phyloP scores from a whole-genome alignment of 306 rosid genomes.

The Carpinus viminea region DNA sequence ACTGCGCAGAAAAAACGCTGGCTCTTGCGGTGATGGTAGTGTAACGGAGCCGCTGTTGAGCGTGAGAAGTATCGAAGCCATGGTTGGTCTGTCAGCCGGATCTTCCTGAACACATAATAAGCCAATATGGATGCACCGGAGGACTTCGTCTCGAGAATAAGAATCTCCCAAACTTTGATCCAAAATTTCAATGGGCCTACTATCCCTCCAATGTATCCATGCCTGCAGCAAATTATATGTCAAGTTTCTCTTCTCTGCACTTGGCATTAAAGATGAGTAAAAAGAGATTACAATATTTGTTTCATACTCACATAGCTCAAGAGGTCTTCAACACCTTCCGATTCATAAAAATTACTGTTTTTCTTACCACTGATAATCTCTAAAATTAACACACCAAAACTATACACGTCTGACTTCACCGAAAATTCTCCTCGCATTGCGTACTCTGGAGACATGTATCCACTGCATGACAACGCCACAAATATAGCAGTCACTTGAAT shows the following conservation, averaged over 20 bases:
- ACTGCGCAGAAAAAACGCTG: background rate
- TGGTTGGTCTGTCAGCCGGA: conserved; percentile 28
- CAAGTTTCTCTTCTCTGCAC: background rate
- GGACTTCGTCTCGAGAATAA: background rate
- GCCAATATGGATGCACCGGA: conserved; percentile 31
- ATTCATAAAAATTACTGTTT: conserved; percentile 21
- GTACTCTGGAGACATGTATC: conserved; percentile 36
- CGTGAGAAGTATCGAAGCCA: conserved; percentile 30
- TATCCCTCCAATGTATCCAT: conserved; percentile 55
- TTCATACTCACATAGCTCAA: conserved; percentile 26
- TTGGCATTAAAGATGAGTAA: background rate
- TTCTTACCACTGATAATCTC: conserved; percentile 32
- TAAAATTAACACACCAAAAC: conserved; percentile 29
- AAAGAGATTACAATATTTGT: background rate
- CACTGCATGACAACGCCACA: conserved; percentile 4
- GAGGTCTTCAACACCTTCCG: conserved; percentile 24
- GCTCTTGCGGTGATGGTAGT: background rate
- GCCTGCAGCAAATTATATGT: conserved; percentile 32
- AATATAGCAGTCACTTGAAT: background rate
- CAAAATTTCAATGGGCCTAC: conserved; percentile 23
- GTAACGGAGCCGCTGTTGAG: background rate
- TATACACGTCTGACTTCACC: conserved; percentile 26
- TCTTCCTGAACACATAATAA: conserved; percentile 39
- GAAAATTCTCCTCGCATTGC: conserved; percentile 31
- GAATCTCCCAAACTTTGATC: conserved; percentile 18